Evolutionary conservation across 176 grass and related monocot species (phyloP), one percentile per base, ranked within the genome.

Genomic region (Hsuehochloa calcarea): DNA sequence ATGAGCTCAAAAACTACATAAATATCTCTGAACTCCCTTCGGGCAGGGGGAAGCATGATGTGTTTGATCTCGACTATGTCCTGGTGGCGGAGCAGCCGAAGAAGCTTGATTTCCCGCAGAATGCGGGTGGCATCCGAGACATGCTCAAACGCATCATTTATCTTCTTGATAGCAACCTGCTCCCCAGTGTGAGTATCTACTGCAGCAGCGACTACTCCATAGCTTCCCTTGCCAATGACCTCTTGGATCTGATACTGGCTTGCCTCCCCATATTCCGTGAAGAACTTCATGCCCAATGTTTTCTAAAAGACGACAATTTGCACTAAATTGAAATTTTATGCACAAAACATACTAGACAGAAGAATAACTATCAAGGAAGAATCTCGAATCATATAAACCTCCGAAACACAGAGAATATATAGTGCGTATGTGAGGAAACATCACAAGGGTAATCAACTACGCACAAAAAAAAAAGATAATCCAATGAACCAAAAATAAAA

Each of bases 81-180:
- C 64, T 90, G 88, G 72, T 97, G 94, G 55, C 63, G 88, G 43
- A 97, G 87, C 39, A 94, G 72, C 22, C 90, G 80, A 80, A 97
- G 90, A 65, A 97, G 78, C 72, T 94, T 97, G 88, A 94, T 97
- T 86, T 97, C 94, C 52, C 92, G 84, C 41, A 97, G 79, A 65
- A 97, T 94, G 58, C 88, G 85, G 23, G 80, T 87, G 23, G 92
- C 90, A 89, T 94, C 86, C 19, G 94, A 91, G 68, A 91, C 90
- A 87, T 94, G 84, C 55, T 89, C 94, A 58, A 97, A 97, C 11
- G 89, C 88, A 41, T 92, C 58, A 79, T 91, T 94, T 20, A 97
- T 97, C 86, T 97, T 94, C 83, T 97, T 97, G 56, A 97, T 94
- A 0, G 94, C 94, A 29, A 97, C 94, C 26, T 59, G 80, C 77